Base-by-base conservation (phyloP, 257 asterid species). In the Solanum rostratum region DNA sequence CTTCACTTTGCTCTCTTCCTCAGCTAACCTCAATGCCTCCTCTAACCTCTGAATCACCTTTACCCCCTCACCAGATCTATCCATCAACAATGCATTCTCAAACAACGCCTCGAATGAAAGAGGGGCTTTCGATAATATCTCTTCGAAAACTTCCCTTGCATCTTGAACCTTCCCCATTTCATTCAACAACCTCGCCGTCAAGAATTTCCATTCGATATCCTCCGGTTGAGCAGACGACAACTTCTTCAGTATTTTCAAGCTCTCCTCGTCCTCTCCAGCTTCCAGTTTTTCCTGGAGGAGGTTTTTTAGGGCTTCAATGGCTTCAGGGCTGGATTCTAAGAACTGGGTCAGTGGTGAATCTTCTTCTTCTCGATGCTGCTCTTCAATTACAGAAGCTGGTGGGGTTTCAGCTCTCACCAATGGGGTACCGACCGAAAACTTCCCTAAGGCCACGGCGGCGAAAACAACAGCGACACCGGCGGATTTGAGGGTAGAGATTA, bases 61-160 rank as follows among this genome's bases (percentile, higher is more conserved):
- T 33, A 87, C 97, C 29, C 96, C 88, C 85, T 94, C 98, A 3
- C 97, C 97, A 30, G 93, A 86, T 27, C 88, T 88, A 50, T 94
- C 99, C 98, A 95, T 92, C 86, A 95, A 53, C 85, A 94, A 55
- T 1, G 96, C 97, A 69, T 91, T 94, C 87, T 94, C 99, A 41
- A 95, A 92, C 84, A 94, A 83, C 1, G 94, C 98, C 85, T 92
- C 95, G 54, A 90, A 91, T 0, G 88, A 92, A 22, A 94, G 83
- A 0, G 98, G 98, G 50, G 88, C 88, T 24, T 65, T 59, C 3
- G 89, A 71, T 50, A 95, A 81, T 12, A 95, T 89, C 37, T 91
- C 93, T 76, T 94, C 97, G 52, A 91, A 92, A 7, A 89, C 91
- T 4, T 84, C 89, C 54, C 96, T 88, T 1, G 97, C 92, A 60